Conservation (phyloP, 2,329 filamentous ascomycete genomes). For the Pseudogymnoascus sp. region DNA sequence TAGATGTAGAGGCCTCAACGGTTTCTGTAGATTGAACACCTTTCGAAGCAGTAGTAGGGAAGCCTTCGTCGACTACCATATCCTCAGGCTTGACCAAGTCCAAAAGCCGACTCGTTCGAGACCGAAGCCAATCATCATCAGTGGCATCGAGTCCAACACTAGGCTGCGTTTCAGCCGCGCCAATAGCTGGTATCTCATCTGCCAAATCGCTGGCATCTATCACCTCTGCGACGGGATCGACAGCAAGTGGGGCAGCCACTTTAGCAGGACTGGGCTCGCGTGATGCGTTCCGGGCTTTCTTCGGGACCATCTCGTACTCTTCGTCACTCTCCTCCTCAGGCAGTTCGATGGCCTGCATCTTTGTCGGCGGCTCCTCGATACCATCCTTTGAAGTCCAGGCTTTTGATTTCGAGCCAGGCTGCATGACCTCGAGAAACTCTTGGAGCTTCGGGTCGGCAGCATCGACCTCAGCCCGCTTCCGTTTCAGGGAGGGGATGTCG, state of each 20-base stretch:
- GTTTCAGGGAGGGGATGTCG: constrained; percentile 48
- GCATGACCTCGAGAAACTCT: constrained; percentile 81
- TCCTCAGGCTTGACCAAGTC: constrained; percentile 58
- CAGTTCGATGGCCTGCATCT: constrained; percentile 34
- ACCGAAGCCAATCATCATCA: constrained; percentile 80
- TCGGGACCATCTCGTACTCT: constrained; percentile 61
- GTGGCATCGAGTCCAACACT: constrained; percentile 31
- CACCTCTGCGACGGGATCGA: constrained; percentile 11
- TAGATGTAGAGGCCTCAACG: constrained; percentile 12
- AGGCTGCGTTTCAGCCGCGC: constrained; percentile 22
- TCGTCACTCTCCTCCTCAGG: constrained; percentile 58
- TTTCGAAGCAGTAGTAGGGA: constrained; percentile 21
- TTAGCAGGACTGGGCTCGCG: constrained; percentile 5
- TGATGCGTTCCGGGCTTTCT: constrained; percentile 37
- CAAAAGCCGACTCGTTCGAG: constrained; percentile 74
- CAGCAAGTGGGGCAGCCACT: neutral
- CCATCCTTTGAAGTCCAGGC: constrained; percentile 48
- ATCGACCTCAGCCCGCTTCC: constrained; percentile 52
- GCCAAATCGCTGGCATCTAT: constrained; percentile 1
- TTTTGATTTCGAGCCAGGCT: constrained; percentile 55
- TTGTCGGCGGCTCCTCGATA: constrained; percentile 33
- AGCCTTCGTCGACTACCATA: constrained; percentile 40
- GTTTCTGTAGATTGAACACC: constrained; percentile 14
- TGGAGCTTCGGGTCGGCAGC: constrained; percentile 69
- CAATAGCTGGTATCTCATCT: constrained; percentile 13